These are phyloP conservation scores for Cyphellophora attinorum DNA, from an alignment of 2,329 filamentous ascomycete species.

Conservation along the genomic window DNA sequence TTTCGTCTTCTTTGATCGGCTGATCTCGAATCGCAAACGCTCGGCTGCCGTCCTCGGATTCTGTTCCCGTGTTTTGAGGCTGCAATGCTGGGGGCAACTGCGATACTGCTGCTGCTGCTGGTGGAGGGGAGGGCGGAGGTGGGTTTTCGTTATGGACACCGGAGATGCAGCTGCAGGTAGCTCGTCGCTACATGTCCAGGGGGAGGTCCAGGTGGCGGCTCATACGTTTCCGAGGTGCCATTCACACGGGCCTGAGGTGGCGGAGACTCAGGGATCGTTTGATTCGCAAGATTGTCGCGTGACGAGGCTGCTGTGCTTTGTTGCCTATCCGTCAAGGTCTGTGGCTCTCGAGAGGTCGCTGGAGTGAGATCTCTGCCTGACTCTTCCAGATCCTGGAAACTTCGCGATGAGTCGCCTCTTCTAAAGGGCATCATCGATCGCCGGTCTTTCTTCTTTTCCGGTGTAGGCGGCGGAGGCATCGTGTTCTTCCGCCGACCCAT, in stretches of 20 bases:
- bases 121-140: neutral
- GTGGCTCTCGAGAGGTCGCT: slow-evolving; percentile 9
- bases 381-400: slow-evolving; percentile 21
- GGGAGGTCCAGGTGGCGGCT: slow-evolving; percentile 2
- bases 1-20: slow-evolving; percentile 40
- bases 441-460: slow-evolving; percentile 30
- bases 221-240: slow-evolving; percentile 4
- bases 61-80: slow-evolving; percentile 1
- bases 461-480: slow-evolving; percentile 24
- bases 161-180: too few relatives aligned
- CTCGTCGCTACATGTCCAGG: slow-evolving; percentile 4
- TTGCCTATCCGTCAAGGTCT: too few relatives aligned
- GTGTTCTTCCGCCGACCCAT: slow-evolving; percentile 38
- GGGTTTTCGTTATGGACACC: too few relatives aligned
- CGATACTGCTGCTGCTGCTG: neutral
- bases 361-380: slow-evolving; percentile 18
- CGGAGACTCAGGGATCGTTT: slow-evolving; percentile 5
- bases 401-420: slow-evolving; percentile 28
- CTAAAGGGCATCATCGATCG: slow-evolving; percentile 34
- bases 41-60: slow-evolving; percentile 33
- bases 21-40: slow-evolving; percentile 40
- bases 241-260: slow-evolving; percentile 8
- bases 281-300: neutral
- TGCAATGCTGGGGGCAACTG: neutral
- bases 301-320: slow-evolving; percentile 1